Conservation (phyloP, 176 grass and related monocot genomes). For the maize (Zea mays) region DNA sequence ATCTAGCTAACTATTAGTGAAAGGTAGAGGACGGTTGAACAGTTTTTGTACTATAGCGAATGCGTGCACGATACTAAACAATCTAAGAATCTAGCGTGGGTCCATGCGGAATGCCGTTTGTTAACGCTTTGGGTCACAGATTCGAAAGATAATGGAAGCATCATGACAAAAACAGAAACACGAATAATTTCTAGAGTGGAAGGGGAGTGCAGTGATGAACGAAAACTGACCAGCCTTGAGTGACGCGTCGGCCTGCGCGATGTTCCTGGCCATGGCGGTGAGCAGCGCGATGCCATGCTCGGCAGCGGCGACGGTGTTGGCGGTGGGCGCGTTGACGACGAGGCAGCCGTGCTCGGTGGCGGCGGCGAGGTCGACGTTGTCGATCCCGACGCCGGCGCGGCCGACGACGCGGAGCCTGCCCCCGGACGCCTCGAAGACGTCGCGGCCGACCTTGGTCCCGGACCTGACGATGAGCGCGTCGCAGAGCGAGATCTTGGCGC, state of each 20-base stretch:
- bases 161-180: background rate
- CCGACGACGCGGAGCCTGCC: constrained; percentile 77
- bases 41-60: too few relatives aligned
- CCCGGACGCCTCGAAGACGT: constrained; percentile 70
- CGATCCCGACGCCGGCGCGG: constrained; percentile 77
- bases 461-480: constrained; percentile 87
- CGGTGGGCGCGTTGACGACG: constrained; percentile 87
- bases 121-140: background rate
- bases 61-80: background rate
- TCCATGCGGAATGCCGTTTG: background rate
- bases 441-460: constrained; percentile 69
- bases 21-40: too few relatives aligned
- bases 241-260: constrained; percentile 75
- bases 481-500: constrained; percentile 79
- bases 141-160: background rate
- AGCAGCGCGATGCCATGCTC: constrained; percentile 82
- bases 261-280: constrained; percentile 69
- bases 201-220: background rate
- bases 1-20: too few relatives aligned
- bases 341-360: constrained; percentile 90
- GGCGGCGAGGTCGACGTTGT: constrained; percentile 89
- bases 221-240: constrained; percentile 72
- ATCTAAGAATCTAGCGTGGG: background rate
- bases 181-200: background rate
- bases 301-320: constrained; percentile 78